A percentile compares a stretch with the other conserved stretches of the same genome.
phyloP scores from a whole-genome alignment of 345 rosid genomes.

The Lenwebbia sp. region DNA sequence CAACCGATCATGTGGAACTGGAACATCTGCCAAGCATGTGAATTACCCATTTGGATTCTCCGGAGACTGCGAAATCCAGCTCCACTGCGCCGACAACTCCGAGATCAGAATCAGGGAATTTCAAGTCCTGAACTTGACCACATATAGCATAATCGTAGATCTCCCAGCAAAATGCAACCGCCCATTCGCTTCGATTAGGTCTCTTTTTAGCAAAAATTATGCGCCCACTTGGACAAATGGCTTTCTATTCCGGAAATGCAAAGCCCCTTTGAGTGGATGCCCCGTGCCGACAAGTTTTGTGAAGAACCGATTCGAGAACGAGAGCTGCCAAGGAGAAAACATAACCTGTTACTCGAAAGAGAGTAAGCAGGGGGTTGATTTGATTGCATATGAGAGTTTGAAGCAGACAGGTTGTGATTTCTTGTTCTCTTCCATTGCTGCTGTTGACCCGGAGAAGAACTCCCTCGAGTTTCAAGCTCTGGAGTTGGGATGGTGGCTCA shows the following conservation, averaged over 20 bases:
- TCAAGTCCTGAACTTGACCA: conserved; percentile 40
- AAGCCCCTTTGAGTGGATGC: conserved; percentile 10
- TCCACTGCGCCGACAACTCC: conserved; percentile 15
- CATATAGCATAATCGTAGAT: conserved; percentile 18
- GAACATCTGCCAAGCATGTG: conserved; percentile 4
- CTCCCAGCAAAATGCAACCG: conserved; percentile 40
- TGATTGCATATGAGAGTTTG: conserved; percentile 14
- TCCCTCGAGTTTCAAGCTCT: conserved; percentile 33
- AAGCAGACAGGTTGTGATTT: conserved; percentile 13
- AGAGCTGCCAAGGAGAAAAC: conserved; percentile 19
- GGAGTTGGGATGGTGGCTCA: conserved; percentile 65
- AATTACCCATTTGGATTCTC: conserved; percentile 80
- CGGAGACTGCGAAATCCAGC: conserved; percentile 21
- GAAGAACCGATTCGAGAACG: neutral
- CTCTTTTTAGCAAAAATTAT: conserved; percentile 27
- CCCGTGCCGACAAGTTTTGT: conserved; percentile 12
- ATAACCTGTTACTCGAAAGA: conserved; percentile 24
- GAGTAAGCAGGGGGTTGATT: neutral
- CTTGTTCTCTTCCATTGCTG: conserved; percentile 41
- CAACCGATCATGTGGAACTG: conserved; percentile 21
- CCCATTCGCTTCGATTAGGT: neutral
- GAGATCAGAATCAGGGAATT: conserved; percentile 28
- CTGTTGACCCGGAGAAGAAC: conserved; percentile 10
- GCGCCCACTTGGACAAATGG: conserved; percentile 36
- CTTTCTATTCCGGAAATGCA: conserved; percentile 45